These are phyloP conservation scores for Coix lacrymajobi DNA, from an alignment of 176 grass and related monocot genomes.

Conservation along the genomic window DNA sequence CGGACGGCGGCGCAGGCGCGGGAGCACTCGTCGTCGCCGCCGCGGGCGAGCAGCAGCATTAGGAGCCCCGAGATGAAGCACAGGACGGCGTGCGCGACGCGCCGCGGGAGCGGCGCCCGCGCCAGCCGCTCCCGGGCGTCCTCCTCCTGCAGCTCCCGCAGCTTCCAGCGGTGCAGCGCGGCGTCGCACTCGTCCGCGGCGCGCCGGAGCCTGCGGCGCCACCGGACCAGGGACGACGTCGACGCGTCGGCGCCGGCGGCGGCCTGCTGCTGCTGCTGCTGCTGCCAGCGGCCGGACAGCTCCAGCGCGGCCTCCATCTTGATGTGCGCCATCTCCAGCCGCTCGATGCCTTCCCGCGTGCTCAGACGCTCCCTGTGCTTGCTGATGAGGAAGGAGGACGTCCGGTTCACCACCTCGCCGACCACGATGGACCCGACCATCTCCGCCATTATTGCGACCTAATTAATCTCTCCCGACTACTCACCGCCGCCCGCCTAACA, in stretches of 20 bases:
- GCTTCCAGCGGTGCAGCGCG: slow-evolving; percentile 14
- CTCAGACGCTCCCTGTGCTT: background rate
- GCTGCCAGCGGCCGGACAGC: background rate
- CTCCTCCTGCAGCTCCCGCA: slow-evolving; percentile 15
- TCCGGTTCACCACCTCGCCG: slow-evolving; percentile 16
- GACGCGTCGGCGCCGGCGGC: background rate
- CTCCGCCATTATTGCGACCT: background rate
- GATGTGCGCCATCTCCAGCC: slow-evolving; percentile 29
- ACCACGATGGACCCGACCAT: slow-evolving; percentile 13
- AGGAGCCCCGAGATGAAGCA: background rate
- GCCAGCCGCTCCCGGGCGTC: background rate
- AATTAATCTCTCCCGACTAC: background rate
- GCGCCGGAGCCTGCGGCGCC: background rate
- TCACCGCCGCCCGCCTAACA: background rate
- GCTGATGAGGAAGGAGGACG: slow-evolving; percentile 3
- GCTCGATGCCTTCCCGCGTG: background rate
- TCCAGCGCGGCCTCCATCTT: slow-evolving; percentile 26
- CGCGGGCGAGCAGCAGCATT: background rate
- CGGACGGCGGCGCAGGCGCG: background rate
- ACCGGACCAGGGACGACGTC: background rate
- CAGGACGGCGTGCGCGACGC: slow-evolving; percentile 4
- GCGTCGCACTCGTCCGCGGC: slow-evolving; percentile 15
- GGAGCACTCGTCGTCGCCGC: background rate
- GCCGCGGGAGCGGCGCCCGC: background rate
- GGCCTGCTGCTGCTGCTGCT: no score